A percentile compares a stretch with the other conserved stretches of the same genome.
These are phyloP conservation scores for Schwanniomyces yamadae DNA, from an alignment of 805 yeast genomes.

Conservation along the genomic window DNA sequence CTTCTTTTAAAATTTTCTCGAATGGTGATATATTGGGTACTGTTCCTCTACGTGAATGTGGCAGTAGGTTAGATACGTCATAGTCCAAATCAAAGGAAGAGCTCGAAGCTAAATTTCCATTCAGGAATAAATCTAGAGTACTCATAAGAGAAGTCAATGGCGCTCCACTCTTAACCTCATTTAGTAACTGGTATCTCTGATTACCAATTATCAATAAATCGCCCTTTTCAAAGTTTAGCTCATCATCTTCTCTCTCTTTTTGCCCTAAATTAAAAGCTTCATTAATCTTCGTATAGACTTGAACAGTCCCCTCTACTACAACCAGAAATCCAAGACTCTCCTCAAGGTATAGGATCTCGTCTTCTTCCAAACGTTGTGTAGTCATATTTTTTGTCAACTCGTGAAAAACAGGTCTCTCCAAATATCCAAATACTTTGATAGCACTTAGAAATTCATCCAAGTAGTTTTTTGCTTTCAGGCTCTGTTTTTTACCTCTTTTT, in stretches of 20 bases:
- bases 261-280: slow-evolving; percentile 8
- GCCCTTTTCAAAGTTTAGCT: slow-evolving; percentile 32
- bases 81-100: slow-evolving; percentile 10
- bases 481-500: slow-evolving; percentile 24
- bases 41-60: slow-evolving; percentile 3
- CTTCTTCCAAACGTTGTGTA: slow-evolving; percentile 75
- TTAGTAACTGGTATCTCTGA: slow-evolving; percentile 68
- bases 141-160: slow-evolving; percentile 83
- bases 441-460: slow-evolving; percentile 89
- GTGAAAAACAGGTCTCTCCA: slow-evolving; percentile 87
- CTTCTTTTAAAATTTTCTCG: slow-evolving; percentile 4
- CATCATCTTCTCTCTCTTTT: slow-evolving; percentile 13
- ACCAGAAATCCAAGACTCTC: slow-evolving; percentile 83
- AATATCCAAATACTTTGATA: slow-evolving; percentile 88
- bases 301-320: slow-evolving; percentile 88
- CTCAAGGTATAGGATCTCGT: slow-evolving; percentile 72
- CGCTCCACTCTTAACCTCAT: slow-evolving; percentile 77
- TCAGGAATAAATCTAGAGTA: slow-evolving; percentile 67
- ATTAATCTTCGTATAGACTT: slow-evolving; percentile 62
- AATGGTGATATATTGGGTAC: slow-evolving; percentile 3
- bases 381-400: slow-evolving; percentile 90
- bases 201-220: slow-evolving; percentile 52
- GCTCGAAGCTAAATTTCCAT: slow-evolving; percentile 8
- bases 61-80: background rate
- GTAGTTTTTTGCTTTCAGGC: slow-evolving; percentile 51